These are phyloP conservation scores for Fusarium sp. DNA, from an alignment of 2,329 filamentous ascomycete genomes.

Conservation along the genomic window DNA sequence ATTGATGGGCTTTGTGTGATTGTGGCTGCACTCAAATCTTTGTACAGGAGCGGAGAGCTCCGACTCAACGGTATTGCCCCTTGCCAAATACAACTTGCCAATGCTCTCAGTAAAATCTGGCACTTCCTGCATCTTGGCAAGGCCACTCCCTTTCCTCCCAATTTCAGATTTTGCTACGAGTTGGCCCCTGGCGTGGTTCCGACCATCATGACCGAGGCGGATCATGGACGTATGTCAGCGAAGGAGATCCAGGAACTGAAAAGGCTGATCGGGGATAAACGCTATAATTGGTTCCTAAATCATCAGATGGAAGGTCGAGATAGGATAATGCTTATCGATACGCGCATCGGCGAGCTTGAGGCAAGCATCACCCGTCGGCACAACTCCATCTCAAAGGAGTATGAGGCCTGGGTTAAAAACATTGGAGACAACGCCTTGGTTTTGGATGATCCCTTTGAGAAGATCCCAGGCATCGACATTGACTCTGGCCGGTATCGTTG, in stretches of 20 bases:
- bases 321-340: background rate
- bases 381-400: background rate
- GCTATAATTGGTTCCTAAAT: background rate
- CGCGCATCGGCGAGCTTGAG: background rate
- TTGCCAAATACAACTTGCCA: background rate
- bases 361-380: background rate
- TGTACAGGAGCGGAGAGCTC: background rate
- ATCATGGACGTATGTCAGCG: background rate
- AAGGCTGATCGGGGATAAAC: background rate
- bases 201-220: background rate
- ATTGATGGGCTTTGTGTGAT: background rate
- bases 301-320: background rate
- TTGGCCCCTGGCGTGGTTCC: background rate
- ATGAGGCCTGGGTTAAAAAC: background rate
- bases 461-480: background rate
- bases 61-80: background rate
- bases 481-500: background rate
- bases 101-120: background rate
- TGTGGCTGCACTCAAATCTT: background rate
- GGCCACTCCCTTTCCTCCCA: background rate
- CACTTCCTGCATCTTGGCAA: background rate
- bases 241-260: background rate
- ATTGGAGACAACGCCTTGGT: background rate
- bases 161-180: background rate
- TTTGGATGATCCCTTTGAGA: background rate